These are phyloP conservation scores for Pulveroboletus sp. DNA, from an alignment of 768 basidiomycete genomes.

Conservation along the genomic window DNA sequence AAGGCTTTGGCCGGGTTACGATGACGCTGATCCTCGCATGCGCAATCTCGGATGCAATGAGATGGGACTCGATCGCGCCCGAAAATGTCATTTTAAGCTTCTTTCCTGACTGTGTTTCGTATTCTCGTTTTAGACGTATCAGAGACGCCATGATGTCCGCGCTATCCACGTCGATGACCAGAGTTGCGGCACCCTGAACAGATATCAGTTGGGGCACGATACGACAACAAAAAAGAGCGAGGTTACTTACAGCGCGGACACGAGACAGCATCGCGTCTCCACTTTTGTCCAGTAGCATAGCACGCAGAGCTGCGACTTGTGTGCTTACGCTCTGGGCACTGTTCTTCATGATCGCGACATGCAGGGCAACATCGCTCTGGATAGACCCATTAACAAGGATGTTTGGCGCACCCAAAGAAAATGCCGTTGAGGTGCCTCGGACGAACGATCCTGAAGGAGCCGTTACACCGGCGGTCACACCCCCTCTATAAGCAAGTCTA, in stretches of 20 bases:
- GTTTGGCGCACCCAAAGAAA: conserved; percentile 48
- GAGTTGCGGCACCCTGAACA: conserved; percentile 54
- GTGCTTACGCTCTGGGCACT: conserved; percentile 55
- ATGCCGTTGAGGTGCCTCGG: conserved; percentile 59
- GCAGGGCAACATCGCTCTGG: conserved; percentile 60
- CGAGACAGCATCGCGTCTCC: conserved; percentile 28
- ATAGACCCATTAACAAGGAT: conserved; percentile 12
- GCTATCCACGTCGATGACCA: conserved; percentile 66
- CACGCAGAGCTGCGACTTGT: conserved; percentile 60
- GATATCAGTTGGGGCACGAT: not conserved
- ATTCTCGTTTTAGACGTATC: conserved; percentile 63
- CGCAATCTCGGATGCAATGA: conserved; percentile 69
- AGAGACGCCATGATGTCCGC: conserved; percentile 75
- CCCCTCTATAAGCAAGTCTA: conserved; percentile 65
- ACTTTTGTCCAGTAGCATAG: conserved; percentile 59
- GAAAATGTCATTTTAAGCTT: conserved; percentile 61
- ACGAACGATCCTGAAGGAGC: conserved; percentile 50
- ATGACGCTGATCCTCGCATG: conserved; percentile 69
- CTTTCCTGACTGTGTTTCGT: conserved; percentile 56
- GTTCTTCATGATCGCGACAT: conserved; percentile 50
- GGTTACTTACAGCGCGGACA: conserved; percentile 18
- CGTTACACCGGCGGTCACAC: conserved; percentile 62
- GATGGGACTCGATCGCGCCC: conserved; percentile 60
- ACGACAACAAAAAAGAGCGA: not conserved
- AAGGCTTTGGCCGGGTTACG: conserved; percentile 58